phyloP scores from a whole-genome alignment of 2,329 filamentous ascomycete genomes.

The Fusarium hainanense region DNA sequence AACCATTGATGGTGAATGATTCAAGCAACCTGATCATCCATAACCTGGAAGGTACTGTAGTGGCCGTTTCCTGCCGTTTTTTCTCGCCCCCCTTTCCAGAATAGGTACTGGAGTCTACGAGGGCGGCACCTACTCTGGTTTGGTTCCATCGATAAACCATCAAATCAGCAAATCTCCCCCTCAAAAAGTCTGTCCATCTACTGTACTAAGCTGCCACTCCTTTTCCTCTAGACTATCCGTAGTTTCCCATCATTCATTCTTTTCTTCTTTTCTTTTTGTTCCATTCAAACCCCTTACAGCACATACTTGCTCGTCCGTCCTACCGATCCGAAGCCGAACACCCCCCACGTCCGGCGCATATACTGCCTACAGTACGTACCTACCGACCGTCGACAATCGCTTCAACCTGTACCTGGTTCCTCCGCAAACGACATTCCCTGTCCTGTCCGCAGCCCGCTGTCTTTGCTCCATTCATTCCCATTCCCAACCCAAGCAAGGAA shows the following conservation, averaged over 20 bases:
- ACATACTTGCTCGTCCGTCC: not conserved
- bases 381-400: constrained; percentile 16
- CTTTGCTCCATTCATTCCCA: constrained; percentile 9
- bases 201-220: constrained; percentile 4
- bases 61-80: constrained; percentile 31
- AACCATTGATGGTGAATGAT: constrained; percentile 21
- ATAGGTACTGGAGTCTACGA: constrained; percentile 13
- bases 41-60: not conserved
- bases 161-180: constrained; percentile 38
- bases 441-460: constrained; percentile 9
- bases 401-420: constrained; percentile 23
- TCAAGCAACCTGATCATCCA: constrained; percentile 16
- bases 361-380: constrained; percentile 16
- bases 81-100: constrained; percentile 35
- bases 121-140: constrained; percentile 24
- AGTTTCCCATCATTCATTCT: constrained; percentile 17
- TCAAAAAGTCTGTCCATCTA: constrained; percentile 7
- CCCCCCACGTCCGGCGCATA: constrained; percentile 19
- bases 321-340: not conserved
- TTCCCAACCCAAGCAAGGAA: constrained; percentile 14
- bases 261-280: constrained; percentile 15
- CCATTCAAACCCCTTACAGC: constrained; percentile 5
- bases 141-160: constrained; percentile 19
- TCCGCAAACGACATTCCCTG: constrained; percentile 34
- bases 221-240: constrained; percentile 10